These are phyloP conservation scores for Boletus vinaceobasis DNA, from an alignment of 768 basidiomycete genomes.

Conservation along the genomic window DNA sequence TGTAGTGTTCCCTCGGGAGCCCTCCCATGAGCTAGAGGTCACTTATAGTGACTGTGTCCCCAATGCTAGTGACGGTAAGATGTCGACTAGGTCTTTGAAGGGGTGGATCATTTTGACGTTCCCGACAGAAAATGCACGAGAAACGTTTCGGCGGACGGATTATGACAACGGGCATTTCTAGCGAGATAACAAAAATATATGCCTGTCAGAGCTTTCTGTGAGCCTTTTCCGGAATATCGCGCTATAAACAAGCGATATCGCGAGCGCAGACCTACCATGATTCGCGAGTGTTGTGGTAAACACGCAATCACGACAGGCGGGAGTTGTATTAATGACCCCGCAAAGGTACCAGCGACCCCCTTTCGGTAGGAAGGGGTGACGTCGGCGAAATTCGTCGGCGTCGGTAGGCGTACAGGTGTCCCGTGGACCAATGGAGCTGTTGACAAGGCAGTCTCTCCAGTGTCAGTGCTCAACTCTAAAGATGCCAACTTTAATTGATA, in stretches of 20 bases:
- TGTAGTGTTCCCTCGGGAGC: neutral
- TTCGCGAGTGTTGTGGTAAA: neutral
- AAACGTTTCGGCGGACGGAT: neutral
- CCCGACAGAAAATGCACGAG: neutral
- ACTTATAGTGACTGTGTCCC: neutral
- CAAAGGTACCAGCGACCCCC: neutral
- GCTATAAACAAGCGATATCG: constrained; percentile 3
- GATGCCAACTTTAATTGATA: neutral
- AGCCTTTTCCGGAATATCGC: neutral
- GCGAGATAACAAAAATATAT: constrained; percentile 22
- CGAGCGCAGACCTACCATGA: neutral
- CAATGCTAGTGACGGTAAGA: too few species aligned
- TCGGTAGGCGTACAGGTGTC: neutral
- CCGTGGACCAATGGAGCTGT: neutral
- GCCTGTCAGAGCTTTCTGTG: neutral
- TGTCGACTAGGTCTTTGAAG: neutral
- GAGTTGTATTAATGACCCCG: neutral
- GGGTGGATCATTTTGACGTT: neutral
- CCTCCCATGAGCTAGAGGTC: neutral
- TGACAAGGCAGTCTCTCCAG: neutral
- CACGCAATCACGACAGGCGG: neutral
- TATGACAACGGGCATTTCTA: neutral
- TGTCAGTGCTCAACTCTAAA: neutral
- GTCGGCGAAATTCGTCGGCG: neutral
- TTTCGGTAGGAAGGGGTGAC: neutral